Evolutionary conservation across 305 asterid genomes (phyloP).

Genomic region (Salvia sclarea): DNA sequence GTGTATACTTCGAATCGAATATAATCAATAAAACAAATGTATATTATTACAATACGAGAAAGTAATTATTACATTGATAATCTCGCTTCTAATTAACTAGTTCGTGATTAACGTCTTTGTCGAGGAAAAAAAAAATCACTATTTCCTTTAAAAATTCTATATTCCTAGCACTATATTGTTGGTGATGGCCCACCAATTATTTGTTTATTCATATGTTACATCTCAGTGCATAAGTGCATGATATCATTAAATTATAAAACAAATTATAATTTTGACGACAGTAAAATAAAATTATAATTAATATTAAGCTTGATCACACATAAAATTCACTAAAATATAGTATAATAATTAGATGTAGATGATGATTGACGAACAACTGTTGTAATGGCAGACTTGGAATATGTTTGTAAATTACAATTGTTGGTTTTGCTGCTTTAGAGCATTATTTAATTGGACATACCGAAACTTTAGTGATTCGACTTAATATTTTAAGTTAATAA

Average conservation of each 20-base stretch:
- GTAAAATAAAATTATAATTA: too few species aligned
- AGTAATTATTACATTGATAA: background rate
- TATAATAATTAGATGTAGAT: background rate
- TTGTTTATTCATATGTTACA: background rate
- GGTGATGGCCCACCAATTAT: background rate
- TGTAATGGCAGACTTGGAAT: background rate
- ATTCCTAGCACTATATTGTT: background rate
- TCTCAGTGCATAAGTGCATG: background rate
- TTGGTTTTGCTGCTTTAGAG: background rate
- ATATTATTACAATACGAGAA: background rate
- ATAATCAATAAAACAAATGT: constrained; percentile 20
- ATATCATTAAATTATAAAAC: too few species aligned
- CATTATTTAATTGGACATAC: background rate
- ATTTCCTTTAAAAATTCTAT: background rate
- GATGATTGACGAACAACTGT: background rate
- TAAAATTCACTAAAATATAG: too few species aligned
- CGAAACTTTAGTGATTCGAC: background rate
- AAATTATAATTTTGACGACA: too few species aligned
- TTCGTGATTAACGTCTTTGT: background rate
- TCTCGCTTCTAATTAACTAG: background rate
- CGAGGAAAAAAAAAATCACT: background rate
- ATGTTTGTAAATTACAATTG: background rate
- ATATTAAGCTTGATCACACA: too few species aligned
- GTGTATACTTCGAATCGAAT: constrained; percentile 25
- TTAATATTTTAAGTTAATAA: background rate